phyloP scores from a whole-genome alignment of 129 eudicot species.

The Mikania micrantha region DNA sequence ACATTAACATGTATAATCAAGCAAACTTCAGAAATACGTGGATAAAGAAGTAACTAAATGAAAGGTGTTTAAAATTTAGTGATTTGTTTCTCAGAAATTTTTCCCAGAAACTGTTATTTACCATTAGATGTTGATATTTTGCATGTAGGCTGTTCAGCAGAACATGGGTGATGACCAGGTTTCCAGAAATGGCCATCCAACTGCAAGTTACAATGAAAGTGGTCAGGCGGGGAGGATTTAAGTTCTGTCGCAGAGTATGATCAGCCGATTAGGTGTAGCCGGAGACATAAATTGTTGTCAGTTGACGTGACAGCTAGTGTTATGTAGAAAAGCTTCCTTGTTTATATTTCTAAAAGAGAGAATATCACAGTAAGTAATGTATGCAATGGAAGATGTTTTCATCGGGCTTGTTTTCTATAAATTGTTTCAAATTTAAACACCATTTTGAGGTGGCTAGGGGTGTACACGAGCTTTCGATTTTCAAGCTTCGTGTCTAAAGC shows the following conservation, averaged over 20 bases:
- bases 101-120: not conserved
- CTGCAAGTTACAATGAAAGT: slow-evolving; percentile 19
- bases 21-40: too few species aligned
- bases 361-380: too few species aligned
- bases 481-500: too few species aligned
- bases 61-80: not conserved
- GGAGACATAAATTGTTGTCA: slow-evolving; percentile 1
- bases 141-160: slow-evolving; percentile 71
- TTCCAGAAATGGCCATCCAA: slow-evolving; percentile 25
- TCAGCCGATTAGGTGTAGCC: too few species aligned
- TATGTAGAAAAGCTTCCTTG: slow-evolving; percentile 17
- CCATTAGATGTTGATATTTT: not conserved
- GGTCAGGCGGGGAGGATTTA: slow-evolving; percentile 20
- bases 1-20: too few species aligned
- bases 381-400: too few species aligned
- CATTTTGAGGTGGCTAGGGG: too few species aligned
- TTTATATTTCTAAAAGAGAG: slow-evolving; percentile 14
- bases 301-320: slow-evolving; percentile 17
- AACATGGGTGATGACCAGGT: slow-evolving; percentile 51
- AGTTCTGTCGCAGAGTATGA: not conserved
- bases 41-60: too few species aligned
- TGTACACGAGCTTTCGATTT: too few species aligned
- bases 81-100: not conserved
- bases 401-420: too few species aligned
- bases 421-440: too few species aligned